Conservation (phyloP, 208 protist species). For the Leishmania gerbilli region DNA sequence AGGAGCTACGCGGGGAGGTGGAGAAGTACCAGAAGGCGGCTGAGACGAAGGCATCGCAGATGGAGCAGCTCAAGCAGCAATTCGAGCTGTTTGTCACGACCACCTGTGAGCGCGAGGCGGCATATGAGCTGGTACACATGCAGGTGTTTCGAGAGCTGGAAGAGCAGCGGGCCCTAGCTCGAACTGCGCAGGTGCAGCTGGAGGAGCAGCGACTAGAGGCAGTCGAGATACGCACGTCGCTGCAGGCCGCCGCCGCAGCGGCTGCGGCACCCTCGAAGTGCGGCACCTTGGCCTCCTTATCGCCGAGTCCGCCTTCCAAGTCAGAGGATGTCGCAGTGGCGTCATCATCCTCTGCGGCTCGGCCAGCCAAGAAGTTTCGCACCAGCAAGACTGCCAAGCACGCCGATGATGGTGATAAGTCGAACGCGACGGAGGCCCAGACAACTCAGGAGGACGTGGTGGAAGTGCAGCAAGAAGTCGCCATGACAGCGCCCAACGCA, state of each 20-base stretch:
- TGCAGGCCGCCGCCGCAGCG: slow-evolving; percentile 10
- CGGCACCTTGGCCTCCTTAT: not conserved
- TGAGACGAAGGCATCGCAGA: slow-evolving; percentile 28
- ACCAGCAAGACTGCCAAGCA: not conserved
- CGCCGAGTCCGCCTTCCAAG: not conserved
- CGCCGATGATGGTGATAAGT: not conserved
- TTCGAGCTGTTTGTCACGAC: slow-evolving; percentile 74
- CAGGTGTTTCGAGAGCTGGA: slow-evolving; percentile 49
- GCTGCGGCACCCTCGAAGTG: not conserved
- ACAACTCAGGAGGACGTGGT: not conserved
- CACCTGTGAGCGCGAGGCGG: slow-evolving; percentile 70
- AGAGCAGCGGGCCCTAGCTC: slow-evolving; percentile 34
- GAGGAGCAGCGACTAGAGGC: slow-evolving; percentile 29
- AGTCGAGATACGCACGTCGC: slow-evolving; percentile 7
- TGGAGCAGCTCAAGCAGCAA: slow-evolving; percentile 42
- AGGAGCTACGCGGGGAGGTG: slow-evolving; percentile 30
- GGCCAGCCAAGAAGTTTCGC: slow-evolving; percentile 9
- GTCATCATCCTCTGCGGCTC: not conserved
- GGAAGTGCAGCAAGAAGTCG: not conserved
- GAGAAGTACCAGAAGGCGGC: slow-evolving; percentile 16
- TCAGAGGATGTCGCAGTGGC: not conserved
- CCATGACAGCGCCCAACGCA: not conserved
- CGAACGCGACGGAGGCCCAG: not conserved
- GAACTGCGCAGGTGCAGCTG: slow-evolving; percentile 47
- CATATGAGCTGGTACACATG: slow-evolving; percentile 59